Base-by-base conservation (phyloP, 1,139 yeast genomes). In the Pichia sp. region DNA sequence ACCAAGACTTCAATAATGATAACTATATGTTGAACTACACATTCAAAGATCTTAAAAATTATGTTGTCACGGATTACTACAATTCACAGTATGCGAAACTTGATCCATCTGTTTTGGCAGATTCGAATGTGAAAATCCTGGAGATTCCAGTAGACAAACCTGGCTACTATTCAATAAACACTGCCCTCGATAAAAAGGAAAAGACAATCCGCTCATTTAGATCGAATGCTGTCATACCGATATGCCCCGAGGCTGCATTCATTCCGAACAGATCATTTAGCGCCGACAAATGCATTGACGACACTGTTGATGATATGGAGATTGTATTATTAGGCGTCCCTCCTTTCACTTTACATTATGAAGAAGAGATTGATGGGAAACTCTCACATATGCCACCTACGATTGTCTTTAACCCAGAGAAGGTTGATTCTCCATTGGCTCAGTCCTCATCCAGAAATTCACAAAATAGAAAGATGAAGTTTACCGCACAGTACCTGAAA, bases 201-300 rank as follows among this genome's bases (percentile, higher is more conserved):
- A 62, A 82, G 34, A 72, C 72, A 24, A 77, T 91, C 30, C 69
- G 86, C 44, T 67, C 80, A 2, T 73, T 69, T 45, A 76, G 72
- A 40, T 73, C 84, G 0, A 80, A 78, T 38, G 69, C 86, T 23
- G 53, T 80, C 22, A 69, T 91, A 12, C 76, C 94, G 1, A 58
- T 67, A 28, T 91, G 99, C 56, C 99, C 99, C 1, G 64, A 64
- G 15, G 93, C 85, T 1, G 55, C 62, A 26, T 69, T 77, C 42
- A 52, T 58, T n/a, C 34, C 32, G 1, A 35, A 39, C n/a, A 39
- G 36, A 8, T 52, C 57, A 7, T 48, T 27, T 16, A 56, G 13
- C 13, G 18, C 15, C 13, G 74, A 78, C 48, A 69, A 72, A 45
- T 87, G 96, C 61, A 60, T 79, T 25, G 83, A 78, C 5, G 81